A percentile compares a stretch with the other conserved stretches of the same genome.
Evolutionary conservation across 2,329 filamentous ascomycete genomes (phyloP).

Genomic region (Paecilomyces dactylethromorphus): DNA sequence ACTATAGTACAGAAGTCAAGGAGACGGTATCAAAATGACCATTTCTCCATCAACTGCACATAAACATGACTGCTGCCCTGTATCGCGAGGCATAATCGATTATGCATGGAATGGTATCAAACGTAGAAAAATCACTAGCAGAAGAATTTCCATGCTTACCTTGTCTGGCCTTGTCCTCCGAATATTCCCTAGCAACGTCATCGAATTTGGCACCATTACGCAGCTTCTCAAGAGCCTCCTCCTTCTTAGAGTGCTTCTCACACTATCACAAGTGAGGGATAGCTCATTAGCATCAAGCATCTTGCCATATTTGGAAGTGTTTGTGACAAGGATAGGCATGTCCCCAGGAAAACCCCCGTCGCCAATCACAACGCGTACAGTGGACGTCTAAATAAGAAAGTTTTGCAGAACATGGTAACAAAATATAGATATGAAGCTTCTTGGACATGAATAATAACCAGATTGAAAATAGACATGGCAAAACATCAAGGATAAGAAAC

Average conservation of each 20-base stretch:
- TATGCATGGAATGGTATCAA: neutral
- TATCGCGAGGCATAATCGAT: neutral
- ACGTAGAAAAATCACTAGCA: constrained; percentile 4
- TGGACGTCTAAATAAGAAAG: too few relatives aligned
- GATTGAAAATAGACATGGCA: neutral
- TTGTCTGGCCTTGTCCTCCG: constrained; percentile 59
- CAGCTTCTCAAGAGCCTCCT: constrained; percentile 57
- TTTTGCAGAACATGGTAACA: too few relatives aligned
- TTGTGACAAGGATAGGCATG: too few relatives aligned
- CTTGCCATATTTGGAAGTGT: neutral
- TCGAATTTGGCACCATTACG: constrained; percentile 57
- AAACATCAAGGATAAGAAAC: neutral
- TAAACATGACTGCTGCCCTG: too few relatives aligned
- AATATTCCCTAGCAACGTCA: constrained; percentile 58
- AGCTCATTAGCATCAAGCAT: neutral
- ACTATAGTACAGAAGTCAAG: too few relatives aligned
- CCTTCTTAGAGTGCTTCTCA: constrained; percentile 59
- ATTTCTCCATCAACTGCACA: too few relatives aligned
- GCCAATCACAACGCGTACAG: too few relatives aligned
- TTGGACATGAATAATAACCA: neutral
- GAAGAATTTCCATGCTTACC: constrained; percentile 25
- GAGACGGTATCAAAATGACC: too few relatives aligned
- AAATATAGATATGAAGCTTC: too few relatives aligned
- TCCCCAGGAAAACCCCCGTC: too few relatives aligned
- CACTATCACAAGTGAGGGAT: constrained; percentile 30